These are phyloP conservation scores for Marchantia paleacea DNA, from an alignment of 225 moss, liverwort and hornwort species.

Conservation along the genomic window DNA sequence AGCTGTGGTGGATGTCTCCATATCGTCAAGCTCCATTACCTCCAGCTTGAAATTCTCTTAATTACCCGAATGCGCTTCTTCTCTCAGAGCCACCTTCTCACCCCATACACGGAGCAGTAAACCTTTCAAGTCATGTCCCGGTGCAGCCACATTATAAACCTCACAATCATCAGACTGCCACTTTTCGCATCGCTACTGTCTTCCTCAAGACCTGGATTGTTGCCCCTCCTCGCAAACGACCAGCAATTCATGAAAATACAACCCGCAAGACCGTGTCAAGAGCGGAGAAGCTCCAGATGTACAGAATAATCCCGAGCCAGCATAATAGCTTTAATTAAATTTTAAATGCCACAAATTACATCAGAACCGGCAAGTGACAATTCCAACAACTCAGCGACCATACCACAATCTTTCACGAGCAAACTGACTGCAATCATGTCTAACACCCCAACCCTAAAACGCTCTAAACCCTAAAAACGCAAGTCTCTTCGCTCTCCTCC, in stretches of 20 bases:
- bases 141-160: slow-evolving; percentile 5
- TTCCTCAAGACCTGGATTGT: neutral
- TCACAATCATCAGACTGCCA: neutral
- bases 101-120: neutral
- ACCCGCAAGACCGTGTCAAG: slow-evolving; percentile 5
- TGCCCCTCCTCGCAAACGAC: neutral
- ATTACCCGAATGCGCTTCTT: slow-evolving; percentile 12
- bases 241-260: slow-evolving; percentile 14
- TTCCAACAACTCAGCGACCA: slow-evolving; percentile 4
- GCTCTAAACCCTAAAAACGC: slow-evolving; percentile 39
- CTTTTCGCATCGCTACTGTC: neutral
- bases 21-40: slow-evolving; percentile 34
- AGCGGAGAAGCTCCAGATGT: neutral
- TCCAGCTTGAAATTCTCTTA: slow-evolving; percentile 21
- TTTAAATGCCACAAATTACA: slow-evolving; percentile 6
- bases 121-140: slow-evolving; percentile 22
- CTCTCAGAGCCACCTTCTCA: neutral
- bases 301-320: neutral
- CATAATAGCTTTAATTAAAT: neutral
- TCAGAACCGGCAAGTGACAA: neutral
- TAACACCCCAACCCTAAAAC: slow-evolving; percentile 35
- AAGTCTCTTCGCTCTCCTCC: neutral
- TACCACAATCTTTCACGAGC: slow-evolving; percentile 28
- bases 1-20: slow-evolving; percentile 33
- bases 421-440: slow-evolving; percentile 8